Evolutionary conservation across 1,284 basidiomycete species (phyloP).

Genomic region (Pterulicium gracile): DNA sequence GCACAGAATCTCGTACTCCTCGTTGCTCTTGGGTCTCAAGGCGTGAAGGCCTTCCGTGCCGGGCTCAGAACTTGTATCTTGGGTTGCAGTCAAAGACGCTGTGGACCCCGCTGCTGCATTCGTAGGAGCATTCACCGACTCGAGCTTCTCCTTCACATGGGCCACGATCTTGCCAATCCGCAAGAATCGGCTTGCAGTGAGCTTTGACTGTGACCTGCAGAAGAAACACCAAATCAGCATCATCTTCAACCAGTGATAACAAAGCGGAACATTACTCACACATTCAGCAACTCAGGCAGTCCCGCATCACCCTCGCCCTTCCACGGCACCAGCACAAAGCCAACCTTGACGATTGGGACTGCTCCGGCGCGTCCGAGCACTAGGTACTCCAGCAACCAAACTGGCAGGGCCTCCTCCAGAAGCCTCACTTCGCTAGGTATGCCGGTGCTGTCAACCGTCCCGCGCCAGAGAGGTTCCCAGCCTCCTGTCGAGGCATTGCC

Average conservation of each 20-base stretch:
- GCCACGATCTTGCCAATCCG: constrained; percentile 74
- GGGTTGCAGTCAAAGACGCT: constrained; percentile 10
- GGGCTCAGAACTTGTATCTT: constrained; percentile 7
- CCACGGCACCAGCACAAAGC: constrained; percentile 83
- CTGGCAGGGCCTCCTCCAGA: constrained; percentile 73
- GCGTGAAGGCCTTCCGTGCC: too few species aligned
- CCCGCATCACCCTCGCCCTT: constrained; percentile 43
- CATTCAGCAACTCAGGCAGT: constrained; percentile 68
- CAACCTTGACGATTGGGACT: constrained; percentile 57
- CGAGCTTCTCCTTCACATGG: constrained; percentile 88
- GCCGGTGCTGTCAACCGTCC: constrained; percentile 26
- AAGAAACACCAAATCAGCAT: constrained; percentile 12
- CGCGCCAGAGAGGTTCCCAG: background rate
- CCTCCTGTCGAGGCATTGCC: constrained; percentile 63
- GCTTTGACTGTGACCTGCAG: constrained; percentile 61
- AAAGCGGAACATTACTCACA: constrained; percentile 34
- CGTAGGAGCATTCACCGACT: constrained; percentile 26
- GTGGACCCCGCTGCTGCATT: constrained; percentile 19
- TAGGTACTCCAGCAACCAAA: constrained; percentile 86
- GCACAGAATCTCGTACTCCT: constrained; percentile 81
- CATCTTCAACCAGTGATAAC: constrained; percentile 3
- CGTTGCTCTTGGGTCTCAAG: constrained; percentile 46
- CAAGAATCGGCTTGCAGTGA: constrained; percentile 82
- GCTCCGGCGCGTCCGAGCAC: constrained; percentile 49
- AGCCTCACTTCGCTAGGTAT: constrained; percentile 53